Evolutionary conservation across 495 filamentous ascomycete genomes (phyloP).

Genomic region (Jackrogersella minutella): DNA sequence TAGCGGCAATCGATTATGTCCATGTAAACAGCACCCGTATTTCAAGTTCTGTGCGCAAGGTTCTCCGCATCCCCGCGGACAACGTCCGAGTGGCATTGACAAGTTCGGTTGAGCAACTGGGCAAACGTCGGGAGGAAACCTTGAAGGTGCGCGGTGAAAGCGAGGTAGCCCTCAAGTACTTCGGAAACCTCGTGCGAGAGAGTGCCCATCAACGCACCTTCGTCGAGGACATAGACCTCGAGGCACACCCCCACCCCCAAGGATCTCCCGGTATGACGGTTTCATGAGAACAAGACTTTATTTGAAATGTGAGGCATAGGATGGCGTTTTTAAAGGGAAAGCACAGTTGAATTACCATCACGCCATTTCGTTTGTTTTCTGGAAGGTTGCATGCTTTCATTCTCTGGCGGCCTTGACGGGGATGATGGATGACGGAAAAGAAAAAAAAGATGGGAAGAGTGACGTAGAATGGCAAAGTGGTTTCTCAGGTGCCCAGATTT

Average conservation of each 20-base stretch:
- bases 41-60: slow-evolving; percentile 80
- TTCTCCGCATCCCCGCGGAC: slow-evolving; percentile 83
- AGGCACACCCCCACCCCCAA: slow-evolving; percentile 63
- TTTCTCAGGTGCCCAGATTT: slow-evolving; percentile 16
- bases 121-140: slow-evolving; percentile 77
- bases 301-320: slow-evolving; percentile 16
- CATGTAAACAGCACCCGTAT: slow-evolving; percentile 88
- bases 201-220: slow-evolving; percentile 72
- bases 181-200: slow-evolving; percentile 81
- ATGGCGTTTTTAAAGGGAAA: slow-evolving; percentile 34
- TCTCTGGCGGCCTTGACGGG: slow-evolving; percentile 9
- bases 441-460: slow-evolving; percentile 18
- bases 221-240: slow-evolving; percentile 85
- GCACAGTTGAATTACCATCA: slow-evolving; percentile 20
- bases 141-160: slow-evolving; percentile 77
- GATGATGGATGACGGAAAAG: slow-evolving; percentile 2
- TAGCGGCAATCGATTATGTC: slow-evolving; percentile 86
- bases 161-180: slow-evolving; percentile 83
- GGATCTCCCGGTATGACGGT: slow-evolving; percentile 38
- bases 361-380: slow-evolving; percentile 25
- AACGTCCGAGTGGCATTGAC: slow-evolving; percentile 81
- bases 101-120: slow-evolving; percentile 82
- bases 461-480: slow-evolving; percentile 34
- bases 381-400: not conserved
- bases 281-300: slow-evolving; percentile 24